Conservation (phyloP, 495 filamentous ascomycete species). For the Astrothelium subdiscretum region DNA sequence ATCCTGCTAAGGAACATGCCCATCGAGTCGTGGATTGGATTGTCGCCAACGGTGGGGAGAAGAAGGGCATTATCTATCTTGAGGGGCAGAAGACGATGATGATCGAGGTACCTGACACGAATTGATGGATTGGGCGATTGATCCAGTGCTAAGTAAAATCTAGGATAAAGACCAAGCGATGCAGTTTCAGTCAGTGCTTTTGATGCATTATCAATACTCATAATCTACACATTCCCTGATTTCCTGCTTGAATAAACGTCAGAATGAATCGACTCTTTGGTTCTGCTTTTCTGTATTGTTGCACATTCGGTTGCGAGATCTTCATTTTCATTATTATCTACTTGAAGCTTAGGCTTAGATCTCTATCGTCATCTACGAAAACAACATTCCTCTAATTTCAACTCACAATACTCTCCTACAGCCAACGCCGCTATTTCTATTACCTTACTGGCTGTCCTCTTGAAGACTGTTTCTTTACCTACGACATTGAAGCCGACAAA, state of each 20-base stretch:
- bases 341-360: neutral
- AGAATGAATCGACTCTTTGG: too few relatives aligned
- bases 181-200: conserved; percentile 54
- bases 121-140: neutral
- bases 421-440: conserved; percentile 88
- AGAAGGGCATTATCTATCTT: conserved; percentile 65
- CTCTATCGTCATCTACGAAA: neutral
- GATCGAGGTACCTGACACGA: conserved; percentile 18
- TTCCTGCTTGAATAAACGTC: too few relatives aligned
- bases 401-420: conserved; percentile 16
- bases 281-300: too few relatives aligned
- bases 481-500: conserved; percentile 58
- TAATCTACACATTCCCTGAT: conserved; percentile 16
- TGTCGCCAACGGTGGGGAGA: conserved; percentile 43
- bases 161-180: conserved; percentile 74
- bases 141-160: conserved; percentile 17
- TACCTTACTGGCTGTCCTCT: conserved; percentile 83
- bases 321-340: too few relatives aligned
- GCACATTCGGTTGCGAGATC: too few relatives aligned
- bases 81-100: conserved; percentile 62
- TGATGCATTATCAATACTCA: conserved; percentile 6
- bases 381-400: neutral
- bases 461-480: conserved; percentile 70
- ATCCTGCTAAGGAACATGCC: conserved; percentile 89
- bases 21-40: conserved; percentile 71